Evolutionary conservation across 2,329 filamentous ascomycete species (phyloP).

Genomic region (Hypoxylon sp.): DNA sequence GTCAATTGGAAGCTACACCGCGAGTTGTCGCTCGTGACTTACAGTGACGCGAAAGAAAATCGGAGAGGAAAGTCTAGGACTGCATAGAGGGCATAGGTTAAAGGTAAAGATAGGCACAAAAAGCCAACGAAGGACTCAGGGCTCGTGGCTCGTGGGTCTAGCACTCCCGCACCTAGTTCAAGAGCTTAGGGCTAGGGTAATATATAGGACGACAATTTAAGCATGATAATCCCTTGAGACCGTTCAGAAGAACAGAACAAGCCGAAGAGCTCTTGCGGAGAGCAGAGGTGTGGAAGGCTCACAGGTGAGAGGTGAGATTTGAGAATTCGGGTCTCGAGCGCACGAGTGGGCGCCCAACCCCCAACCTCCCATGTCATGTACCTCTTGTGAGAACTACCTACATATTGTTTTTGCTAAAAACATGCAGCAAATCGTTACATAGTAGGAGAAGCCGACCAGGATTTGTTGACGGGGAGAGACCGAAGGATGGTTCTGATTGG

Average conservation of each 20-base stretch:
- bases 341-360: slow-evolving; percentile 27
- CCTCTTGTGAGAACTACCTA: slow-evolving; percentile 33
- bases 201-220: slow-evolving; percentile 26
- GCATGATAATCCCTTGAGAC: slow-evolving; percentile 18
- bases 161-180: slow-evolving; percentile 18
- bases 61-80: slow-evolving; percentile 31
- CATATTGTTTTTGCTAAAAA: slow-evolving; percentile 40
- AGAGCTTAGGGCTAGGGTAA: slow-evolving; percentile 28
- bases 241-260: slow-evolving; percentile 21
- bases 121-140: slow-evolving; percentile 31
- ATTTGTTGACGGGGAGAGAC: slow-evolving; percentile 44
- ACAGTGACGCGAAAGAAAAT: slow-evolving; percentile 50
- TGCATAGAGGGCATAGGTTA: slow-evolving; percentile 20
- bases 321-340: slow-evolving; percentile 25
- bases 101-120: slow-evolving; percentile 25
- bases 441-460: slow-evolving; percentile 23
- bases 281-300: slow-evolving; percentile 23
- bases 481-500: slow-evolving; percentile 41
- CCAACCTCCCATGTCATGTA: slow-evolving; percentile 8
- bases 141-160: slow-evolving; percentile 19
- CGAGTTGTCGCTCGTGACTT: slow-evolving; percentile 43
- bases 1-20: slow-evolving; percentile 43
- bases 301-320: too few species aligned
- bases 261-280: slow-evolving; percentile 22
- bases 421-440: slow-evolving; percentile 14